phyloP scores from a whole-genome alignment of 257 asterid genomes.

The Solanum chilense region DNA sequence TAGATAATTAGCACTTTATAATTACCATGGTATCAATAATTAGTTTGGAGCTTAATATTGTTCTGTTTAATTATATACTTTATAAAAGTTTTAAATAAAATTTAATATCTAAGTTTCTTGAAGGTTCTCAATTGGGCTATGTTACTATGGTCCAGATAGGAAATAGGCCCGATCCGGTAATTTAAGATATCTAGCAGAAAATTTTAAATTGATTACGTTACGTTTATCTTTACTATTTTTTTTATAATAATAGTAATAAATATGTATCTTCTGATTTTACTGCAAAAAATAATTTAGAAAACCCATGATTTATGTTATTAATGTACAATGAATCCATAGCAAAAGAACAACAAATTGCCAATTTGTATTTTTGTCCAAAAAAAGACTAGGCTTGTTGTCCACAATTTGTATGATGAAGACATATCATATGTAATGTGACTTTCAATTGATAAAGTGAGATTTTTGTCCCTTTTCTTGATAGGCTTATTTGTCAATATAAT shows the following conservation, averaged over 20 bases:
- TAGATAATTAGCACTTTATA: background rate
- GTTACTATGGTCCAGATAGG: background rate
- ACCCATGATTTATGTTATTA: background rate
- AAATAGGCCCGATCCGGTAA: background rate
- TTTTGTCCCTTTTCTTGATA: background rate
- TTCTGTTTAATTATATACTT: no score
- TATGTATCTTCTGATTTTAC: background rate
- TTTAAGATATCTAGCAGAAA: background rate
- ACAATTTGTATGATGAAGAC: slow-evolving; percentile 15
- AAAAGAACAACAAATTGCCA: background rate
- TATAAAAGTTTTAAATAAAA: background rate
- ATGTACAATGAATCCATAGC: background rate
- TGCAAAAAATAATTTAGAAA: background rate
- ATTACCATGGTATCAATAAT: background rate
- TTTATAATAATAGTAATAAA: background rate
- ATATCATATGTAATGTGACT: slow-evolving; percentile 6
- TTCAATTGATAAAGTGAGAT: background rate
- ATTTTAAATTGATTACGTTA: background rate
- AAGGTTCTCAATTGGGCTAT: background rate
- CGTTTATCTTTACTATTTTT: background rate
- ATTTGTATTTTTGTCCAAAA: background rate
- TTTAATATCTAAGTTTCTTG: background rate
- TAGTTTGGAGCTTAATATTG: background rate
- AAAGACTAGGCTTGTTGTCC: background rate
- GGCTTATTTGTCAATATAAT: background rate